Base-by-base conservation (phyloP, 352 stramenopile species). In the Elongisporangium anandrum region DNA sequence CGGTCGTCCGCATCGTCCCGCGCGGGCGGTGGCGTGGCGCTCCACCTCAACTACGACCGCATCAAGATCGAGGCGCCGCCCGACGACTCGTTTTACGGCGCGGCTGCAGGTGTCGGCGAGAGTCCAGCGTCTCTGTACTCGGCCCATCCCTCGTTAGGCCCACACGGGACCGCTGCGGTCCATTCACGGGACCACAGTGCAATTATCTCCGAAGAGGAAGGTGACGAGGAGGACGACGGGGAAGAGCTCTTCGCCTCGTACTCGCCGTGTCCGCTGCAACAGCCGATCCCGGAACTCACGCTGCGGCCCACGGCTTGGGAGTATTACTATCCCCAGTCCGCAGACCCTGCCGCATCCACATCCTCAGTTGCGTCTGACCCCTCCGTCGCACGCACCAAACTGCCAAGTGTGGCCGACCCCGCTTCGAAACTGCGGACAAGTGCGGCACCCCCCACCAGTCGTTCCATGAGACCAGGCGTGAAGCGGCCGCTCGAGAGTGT, bases 201-300 rank as follows among this genome's bases (percentile, higher is more conserved):
- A 45, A 45, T 45, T 45, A 45, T 45, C 34, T 45, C 34, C 4
- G 34, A 45, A 45, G 34, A 45, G 34, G 34, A 45, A 45, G 34
- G 34, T 17, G 55, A 49, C 39, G 41, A 50, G 13, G 29, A 49
- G 26, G 70, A 79, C 24, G 80, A 85, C 45, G 66, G 71, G n/a
- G 73, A 90, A 54, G 64, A 70, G 34, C 69, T 90, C 59, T 87
- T 88, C 47, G 56, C 65, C 17, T 70, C 70, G 16, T 88, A 85
- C 54, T 50, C 70, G 10, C 54, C 49, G 48, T 60, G 60, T 22
- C 64, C 62, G 52, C 68, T 63, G 57, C 68, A 71, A 29, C 68
- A 79, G 13, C 68, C 76, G 17, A 65, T 76, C 57, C 34, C 34
- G 34, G 64, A 72, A 15, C 52, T 61, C 16, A 52, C 56, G 47